Evolutionary conservation across 192 early-diverging fungal species (phyloP).

Genomic region (Coemansia asiatica): DNA sequence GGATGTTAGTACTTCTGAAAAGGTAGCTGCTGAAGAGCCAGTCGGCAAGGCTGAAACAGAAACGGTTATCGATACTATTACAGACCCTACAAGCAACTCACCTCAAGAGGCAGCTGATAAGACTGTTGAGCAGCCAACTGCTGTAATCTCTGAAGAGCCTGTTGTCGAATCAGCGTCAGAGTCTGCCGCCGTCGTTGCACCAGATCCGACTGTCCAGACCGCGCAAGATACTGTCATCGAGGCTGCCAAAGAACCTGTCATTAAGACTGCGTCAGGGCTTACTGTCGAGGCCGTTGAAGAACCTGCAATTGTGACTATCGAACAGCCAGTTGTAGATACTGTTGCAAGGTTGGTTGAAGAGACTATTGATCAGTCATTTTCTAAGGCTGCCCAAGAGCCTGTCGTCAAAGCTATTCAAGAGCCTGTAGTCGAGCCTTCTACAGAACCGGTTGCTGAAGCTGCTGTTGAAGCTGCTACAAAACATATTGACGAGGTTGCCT

Average conservation of each 20-base stretch:
- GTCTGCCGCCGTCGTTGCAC: too few relatives aligned
- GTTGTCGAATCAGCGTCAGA: neutral
- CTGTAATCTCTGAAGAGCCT: neutral
- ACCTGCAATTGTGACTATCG: neutral
- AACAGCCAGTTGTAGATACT: neutral
- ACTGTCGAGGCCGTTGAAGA: neutral
- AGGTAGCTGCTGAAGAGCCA: neutral
- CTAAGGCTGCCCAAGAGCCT: neutral
- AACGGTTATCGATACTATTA: neutral
- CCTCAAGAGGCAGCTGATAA: too few relatives aligned
- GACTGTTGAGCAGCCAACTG: neutral
- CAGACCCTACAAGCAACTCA: too few relatives aligned
- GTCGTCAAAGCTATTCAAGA: neutral
- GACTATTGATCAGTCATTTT: too few relatives aligned
- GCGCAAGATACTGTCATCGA: too few relatives aligned
- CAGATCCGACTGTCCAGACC: too few relatives aligned
- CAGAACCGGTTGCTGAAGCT: conserved; percentile 3
- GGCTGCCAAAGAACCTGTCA: too few relatives aligned
- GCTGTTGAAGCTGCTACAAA: neutral
- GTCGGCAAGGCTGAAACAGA: neutral
- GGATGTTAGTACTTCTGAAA: too few relatives aligned
- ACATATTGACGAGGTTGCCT: neutral
- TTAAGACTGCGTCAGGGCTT: too few relatives aligned
- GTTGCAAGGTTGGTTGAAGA: neutral
- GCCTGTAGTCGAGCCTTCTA: neutral